A percentile compares a stretch with the other conserved stretches of the same genome.
These are phyloP conservation scores for Leishmania guyanensis DNA, from an alignment of 208 protist species.

Conservation along the genomic window DNA sequence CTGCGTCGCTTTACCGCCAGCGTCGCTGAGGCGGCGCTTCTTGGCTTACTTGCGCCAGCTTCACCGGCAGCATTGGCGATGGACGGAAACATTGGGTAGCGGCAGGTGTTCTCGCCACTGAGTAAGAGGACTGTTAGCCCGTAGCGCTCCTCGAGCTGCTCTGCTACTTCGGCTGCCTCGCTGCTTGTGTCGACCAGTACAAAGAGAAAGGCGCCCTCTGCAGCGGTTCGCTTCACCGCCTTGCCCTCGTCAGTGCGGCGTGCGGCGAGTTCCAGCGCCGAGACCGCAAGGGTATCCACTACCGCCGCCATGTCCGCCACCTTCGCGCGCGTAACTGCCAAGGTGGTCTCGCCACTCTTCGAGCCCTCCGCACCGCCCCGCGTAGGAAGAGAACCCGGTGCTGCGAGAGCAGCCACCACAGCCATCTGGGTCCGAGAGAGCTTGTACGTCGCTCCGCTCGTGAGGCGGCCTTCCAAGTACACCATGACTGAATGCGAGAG, in stretches of 20 bases:
- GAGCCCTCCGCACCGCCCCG: neutral
- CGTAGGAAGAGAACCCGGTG: neutral
- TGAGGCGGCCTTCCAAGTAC: conserved; percentile 20
- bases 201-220: conserved; percentile 31
- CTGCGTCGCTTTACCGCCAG: conserved; percentile 1
- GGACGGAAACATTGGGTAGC: conserved; percentile 25
- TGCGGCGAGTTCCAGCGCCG: conserved; percentile 40
- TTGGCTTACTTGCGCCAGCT: neutral
- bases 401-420: conserved; percentile 23
- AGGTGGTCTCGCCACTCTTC: neutral
- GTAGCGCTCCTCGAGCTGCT: conserved; percentile 33
- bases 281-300: conserved; percentile 28
- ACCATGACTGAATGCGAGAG: conserved; percentile 20
- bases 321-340: conserved; percentile 41
- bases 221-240: neutral
- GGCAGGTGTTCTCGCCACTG: conserved; percentile 8
- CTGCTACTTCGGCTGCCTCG: conserved; percentile 22
- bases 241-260: neutral
- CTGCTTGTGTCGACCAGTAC: conserved; percentile 46
- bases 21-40: neutral
- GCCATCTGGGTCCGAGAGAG: conserved; percentile 27
- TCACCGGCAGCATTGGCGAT: neutral
- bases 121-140: conserved; percentile 35
- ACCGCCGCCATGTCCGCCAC: conserved; percentile 17
- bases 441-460: conserved; percentile 14